Evolutionary conservation across 2,329 filamentous ascomycete genomes (phyloP).

Genomic region (Sporothrix brunneoviolacea): DNA sequence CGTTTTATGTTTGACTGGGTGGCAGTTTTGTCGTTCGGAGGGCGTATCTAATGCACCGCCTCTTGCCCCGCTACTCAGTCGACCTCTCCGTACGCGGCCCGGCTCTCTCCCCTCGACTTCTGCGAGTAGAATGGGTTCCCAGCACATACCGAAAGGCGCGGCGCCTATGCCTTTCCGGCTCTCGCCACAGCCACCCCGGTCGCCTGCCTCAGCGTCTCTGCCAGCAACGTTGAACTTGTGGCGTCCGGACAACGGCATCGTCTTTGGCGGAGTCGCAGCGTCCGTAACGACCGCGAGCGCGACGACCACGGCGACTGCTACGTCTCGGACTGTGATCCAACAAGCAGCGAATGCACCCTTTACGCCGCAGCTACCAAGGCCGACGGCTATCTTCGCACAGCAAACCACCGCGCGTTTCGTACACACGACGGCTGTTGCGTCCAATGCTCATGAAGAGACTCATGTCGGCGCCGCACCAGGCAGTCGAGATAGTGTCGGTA

Average conservation of each 20-base stretch:
- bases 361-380: not conserved
- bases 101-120: too few species aligned
- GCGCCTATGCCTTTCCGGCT: not conserved
- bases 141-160: not conserved
- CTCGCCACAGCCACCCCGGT: not conserved
- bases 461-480: too few species aligned
- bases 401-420: not conserved
- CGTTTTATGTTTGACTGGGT: too few species aligned
- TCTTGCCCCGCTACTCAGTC: too few species aligned
- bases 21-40: too few species aligned
- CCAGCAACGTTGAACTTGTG: slow-evolving; percentile 26
- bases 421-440: not conserved
- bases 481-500: too few species aligned
- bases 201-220: not conserved
- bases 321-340: too few species aligned
- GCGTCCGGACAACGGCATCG: slow-evolving; percentile 32
- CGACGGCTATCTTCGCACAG: not conserved
- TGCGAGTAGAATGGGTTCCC: too few species aligned
- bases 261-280: slow-evolving; percentile 24
- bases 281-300: not conserved
- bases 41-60: too few species aligned
- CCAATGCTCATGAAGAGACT: not conserved
- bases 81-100: too few species aligned
- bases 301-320: too few species aligned
- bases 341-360: too few species aligned